phyloP scores from a whole-genome alignment of 2,329 filamentous ascomycete genomes.

The Colletotrichum sp. region DNA sequence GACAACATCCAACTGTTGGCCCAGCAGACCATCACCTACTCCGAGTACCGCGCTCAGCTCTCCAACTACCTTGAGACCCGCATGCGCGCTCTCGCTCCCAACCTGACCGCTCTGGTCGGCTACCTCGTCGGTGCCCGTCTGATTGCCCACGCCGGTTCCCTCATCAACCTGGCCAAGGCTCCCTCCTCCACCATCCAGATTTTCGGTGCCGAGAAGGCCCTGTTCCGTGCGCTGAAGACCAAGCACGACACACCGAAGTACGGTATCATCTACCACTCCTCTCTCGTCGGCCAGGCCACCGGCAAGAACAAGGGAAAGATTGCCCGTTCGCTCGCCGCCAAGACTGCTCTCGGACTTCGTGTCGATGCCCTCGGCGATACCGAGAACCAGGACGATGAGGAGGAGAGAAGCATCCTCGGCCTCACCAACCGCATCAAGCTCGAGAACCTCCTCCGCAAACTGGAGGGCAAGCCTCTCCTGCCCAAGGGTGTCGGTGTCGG shows the following conservation, averaged over 20 bases:
- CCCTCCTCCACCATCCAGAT: conserved; percentile 97
- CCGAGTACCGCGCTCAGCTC: conserved; percentile 87
- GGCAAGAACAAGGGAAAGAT: conserved; percentile 99
- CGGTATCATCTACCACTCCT: conserved; percentile 91
- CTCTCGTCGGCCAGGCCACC: conserved; percentile 93
- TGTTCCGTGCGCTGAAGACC: conserved; percentile 98
- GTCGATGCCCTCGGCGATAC: conserved; percentile 76
- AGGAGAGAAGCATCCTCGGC: conserved; percentile 85
- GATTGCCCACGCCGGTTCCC: conserved; percentile 91
- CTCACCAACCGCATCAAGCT: conserved; percentile 74
- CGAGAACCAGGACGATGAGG: conserved; percentile 79
- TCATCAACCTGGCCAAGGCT: conserved; percentile 94
- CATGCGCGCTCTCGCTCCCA: conserved; percentile 97
- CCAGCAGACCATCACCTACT: conserved; percentile 90
- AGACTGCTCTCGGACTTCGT: conserved; percentile 90
- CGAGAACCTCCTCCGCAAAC: conserved; percentile 74
- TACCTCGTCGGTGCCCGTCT: conserved; percentile 93
- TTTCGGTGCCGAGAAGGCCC: conserved; percentile 95
- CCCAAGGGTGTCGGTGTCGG: conserved; percentile 77
- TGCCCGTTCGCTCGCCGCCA: conserved; percentile 92
- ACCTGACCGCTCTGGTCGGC: conserved; percentile 90
- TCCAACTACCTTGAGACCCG: conserved; percentile 88
- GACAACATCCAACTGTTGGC: conserved; percentile 92
- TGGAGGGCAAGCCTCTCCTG: conserved; percentile 90
- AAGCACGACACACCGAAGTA: conserved; percentile 99